Conservation (phyloP, 2,329 filamentous ascomycete species). For the Domatiomyces catenatus region DNA sequence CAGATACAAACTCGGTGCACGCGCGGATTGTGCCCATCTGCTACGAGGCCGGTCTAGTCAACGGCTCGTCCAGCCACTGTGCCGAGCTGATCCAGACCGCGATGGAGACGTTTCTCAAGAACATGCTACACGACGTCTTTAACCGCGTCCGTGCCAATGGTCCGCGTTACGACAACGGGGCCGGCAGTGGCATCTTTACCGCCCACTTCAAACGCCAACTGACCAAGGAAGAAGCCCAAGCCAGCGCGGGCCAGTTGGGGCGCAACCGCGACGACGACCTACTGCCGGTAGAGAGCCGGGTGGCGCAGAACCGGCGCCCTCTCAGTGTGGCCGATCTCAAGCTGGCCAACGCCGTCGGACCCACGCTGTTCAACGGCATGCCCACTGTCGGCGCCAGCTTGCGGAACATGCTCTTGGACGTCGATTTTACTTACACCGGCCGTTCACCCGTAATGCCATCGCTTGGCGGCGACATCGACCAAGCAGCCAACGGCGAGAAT, state of each 20-base stretch:
- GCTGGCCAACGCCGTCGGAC: conserved; percentile 59
- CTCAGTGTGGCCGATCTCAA: conserved; percentile 65
- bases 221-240: conserved; percentile 57
- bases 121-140: conserved; percentile 41
- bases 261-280: conserved; percentile 58
- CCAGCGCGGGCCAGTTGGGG: conserved; percentile 55
- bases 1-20: conserved; percentile 41
- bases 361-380: conserved; percentile 61
- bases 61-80: conserved; percentile 37
- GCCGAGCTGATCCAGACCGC: conserved; percentile 47
- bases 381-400: conserved; percentile 59
- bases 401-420: conserved; percentile 56
- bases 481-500: not conserved
- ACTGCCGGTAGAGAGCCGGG: conserved; percentile 66
- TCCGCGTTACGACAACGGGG: conserved; percentile 42
- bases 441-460: conserved; percentile 1
- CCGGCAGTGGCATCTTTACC: conserved; percentile 60
- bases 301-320: conserved; percentile 54
- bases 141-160: conserved; percentile 41
- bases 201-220: conserved; percentile 62
- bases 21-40: conserved; percentile 49
- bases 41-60: conserved; percentile 46
- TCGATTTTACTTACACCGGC: conserved; percentile 52
- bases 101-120: conserved; percentile 48
- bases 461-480: conserved; percentile 31